phyloP scores from a whole-genome alignment of 208 protist genomes.

The Strigomonas culicis region DNA sequence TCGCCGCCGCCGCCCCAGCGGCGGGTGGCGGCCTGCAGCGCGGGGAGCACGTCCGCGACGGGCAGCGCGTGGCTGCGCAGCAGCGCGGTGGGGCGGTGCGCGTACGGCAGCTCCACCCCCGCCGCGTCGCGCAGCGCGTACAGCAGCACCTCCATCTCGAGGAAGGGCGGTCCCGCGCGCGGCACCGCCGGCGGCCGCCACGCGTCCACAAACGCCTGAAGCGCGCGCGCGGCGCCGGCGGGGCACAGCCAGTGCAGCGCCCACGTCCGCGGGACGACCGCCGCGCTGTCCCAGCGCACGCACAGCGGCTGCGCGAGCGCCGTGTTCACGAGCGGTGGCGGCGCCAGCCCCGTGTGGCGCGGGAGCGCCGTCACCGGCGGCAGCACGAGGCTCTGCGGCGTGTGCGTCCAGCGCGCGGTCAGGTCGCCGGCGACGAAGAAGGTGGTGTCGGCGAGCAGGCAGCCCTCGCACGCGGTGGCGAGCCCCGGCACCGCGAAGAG shows the following conservation, averaged over 20 bases:
- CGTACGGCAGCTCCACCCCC: conserved; percentile 41
- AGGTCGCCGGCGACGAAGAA: conserved; percentile 83
- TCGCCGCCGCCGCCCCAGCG: neutral
- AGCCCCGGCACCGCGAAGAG: conserved; percentile 87
- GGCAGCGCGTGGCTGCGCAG: conserved; percentile 43
- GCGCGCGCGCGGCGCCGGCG: conserved; percentile 28
- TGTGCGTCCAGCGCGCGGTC: conserved; percentile 49
- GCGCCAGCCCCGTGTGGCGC: conserved; percentile 8
- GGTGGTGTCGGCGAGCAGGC: conserved; percentile 82
- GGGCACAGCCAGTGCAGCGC: conserved; percentile 61
- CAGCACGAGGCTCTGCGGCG: conserved; percentile 5
- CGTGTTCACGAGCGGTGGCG: conserved; percentile 23
- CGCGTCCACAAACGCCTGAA: conserved; percentile 23
- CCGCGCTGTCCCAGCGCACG: conserved; percentile 42
- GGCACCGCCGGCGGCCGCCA: conserved; percentile 16
- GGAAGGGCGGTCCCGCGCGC: conserved; percentile 10
- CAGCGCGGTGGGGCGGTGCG: conserved; percentile 50
- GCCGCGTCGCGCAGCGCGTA: conserved; percentile 56
- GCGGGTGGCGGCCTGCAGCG: conserved; percentile 7
- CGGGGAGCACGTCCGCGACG: conserved; percentile 23
- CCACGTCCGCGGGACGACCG: conserved; percentile 46
- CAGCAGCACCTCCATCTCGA: conserved; percentile 59
- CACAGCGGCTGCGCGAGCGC: conserved; percentile 40
- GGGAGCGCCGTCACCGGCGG: conserved; percentile 1
- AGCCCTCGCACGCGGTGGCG: conserved; percentile 77